Evolutionary conservation across 1,139 yeast genomes (phyloP).

Genomic region (Taphrina flavorubra): DNA sequence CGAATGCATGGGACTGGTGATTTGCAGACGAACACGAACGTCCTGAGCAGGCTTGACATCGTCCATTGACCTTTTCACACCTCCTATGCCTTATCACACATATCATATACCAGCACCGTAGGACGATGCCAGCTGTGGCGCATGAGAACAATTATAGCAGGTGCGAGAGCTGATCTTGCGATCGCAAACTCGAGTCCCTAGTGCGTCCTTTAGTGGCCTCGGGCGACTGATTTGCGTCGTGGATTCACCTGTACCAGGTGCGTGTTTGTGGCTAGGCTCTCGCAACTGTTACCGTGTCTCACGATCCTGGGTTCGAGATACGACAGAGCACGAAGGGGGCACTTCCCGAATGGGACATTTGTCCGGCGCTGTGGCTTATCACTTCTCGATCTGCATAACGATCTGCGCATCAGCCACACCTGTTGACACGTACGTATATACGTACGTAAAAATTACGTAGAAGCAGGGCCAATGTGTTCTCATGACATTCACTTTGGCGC

Average conservation of each 20-base stretch:
- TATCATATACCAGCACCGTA: background rate
- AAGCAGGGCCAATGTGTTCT: background rate
- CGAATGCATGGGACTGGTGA: no score
- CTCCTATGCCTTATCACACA: background rate
- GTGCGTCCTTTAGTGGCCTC: no score
- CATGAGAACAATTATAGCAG: background rate
- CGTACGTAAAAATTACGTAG: background rate
- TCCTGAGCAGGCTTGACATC: background rate
- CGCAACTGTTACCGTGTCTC: background rate
- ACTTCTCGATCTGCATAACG: slow-evolving; percentile 8
- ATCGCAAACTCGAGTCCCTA: background rate
- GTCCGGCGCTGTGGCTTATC: slow-evolving; percentile 10
- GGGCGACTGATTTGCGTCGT: background rate
- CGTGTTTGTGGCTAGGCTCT: background rate
- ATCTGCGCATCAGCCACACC: slow-evolving; percentile 22
- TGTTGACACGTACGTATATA: background rate
- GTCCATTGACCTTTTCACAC: background rate
- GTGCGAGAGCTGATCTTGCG: background rate
- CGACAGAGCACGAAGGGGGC: background rate
- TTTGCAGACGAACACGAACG: no score
- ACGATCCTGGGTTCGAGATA: background rate
- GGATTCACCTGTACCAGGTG: background rate
- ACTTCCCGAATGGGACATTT: background rate
- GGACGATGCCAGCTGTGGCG: background rate
- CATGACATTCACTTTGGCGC: no score